These are phyloP conservation scores for Glycine tomentella DNA, from an alignment of 306 rosid genomes.

Conservation along the genomic window DNA sequence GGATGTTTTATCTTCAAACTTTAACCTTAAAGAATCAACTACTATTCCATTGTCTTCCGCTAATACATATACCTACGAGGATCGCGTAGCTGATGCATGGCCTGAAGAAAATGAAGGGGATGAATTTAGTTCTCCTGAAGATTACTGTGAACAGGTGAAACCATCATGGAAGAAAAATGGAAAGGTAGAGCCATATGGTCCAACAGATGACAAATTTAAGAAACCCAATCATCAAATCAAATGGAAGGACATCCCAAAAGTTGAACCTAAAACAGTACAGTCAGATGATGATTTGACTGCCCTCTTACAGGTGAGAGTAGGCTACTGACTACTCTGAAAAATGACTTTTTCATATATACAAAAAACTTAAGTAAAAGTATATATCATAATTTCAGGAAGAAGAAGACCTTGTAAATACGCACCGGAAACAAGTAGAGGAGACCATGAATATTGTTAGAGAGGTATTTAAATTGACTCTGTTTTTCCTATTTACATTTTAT, in stretches of 20 bases:
- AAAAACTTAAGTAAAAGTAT: conserved; percentile 17
- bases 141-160: conserved; percentile 63
- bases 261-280: conserved; percentile 55
- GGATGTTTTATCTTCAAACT: conserved; percentile 69
- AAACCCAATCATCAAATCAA: conserved; percentile 68
- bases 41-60: conserved; percentile 67
- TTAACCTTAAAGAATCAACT: conserved; percentile 79
- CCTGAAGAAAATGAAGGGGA: conserved; percentile 66
- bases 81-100: conserved; percentile 57
- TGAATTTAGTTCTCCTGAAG: conserved; percentile 74
- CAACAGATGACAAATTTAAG: conserved; percentile 64
- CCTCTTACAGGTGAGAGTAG: conserved; percentile 70
- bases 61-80: conserved; percentile 61
- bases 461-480: conserved; percentile 57
- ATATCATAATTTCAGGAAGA: conserved; percentile 72
- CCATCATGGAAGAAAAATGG: conserved; percentile 78
- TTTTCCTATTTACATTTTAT: conserved; percentile 4
- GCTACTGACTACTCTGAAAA: background rate
- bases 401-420: conserved; percentile 88
- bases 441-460: conserved; percentile 88
- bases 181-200: conserved; percentile 59
- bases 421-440: conserved; percentile 89
- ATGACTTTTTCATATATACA: background rate
- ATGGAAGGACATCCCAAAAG: conserved; percentile 73
- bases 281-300: conserved; percentile 79